Evolutionary conservation across 805 yeast genomes (phyloP), one percentile per base, ranked within the genome.

Genomic region (Sungouiozyma ichnusensis): DNA sequence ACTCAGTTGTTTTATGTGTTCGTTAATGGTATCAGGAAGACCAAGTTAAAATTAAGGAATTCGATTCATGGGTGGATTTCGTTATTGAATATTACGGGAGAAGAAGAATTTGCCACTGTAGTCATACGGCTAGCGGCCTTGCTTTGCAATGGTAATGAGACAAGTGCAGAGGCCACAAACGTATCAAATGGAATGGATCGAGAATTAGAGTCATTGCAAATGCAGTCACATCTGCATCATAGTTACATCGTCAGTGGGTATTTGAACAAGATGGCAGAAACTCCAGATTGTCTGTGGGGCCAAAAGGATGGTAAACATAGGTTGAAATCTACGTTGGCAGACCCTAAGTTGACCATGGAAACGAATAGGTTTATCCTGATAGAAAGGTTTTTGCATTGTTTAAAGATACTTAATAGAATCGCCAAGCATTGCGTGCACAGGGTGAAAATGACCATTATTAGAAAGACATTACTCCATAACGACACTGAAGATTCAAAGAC

Each of bases 51-150:
- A 11, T 24, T 24, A 24, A 24, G 29, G 11, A 24, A 24, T 11
- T 11, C 11, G 29, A 11, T 24, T 6, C 29, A 24, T 11, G 11
- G 29, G 6, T 19, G 37, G 24, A 16, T 35, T 11, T 17, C 57
- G 20, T 24, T 24, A 11, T 11, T 24, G 11, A 52, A 51, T 32
- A 51, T 54, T 35, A 56, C 58, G 2, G 62, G 61, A 3, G 60
- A 57, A 39, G 60, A 54, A 39, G 61, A 58, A 20, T 56, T 51
- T 36, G 49, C 55, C 9, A 44, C 40, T 16, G 54, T 52, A 7
- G 44, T 50, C 13, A 43, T 43, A 11, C 54, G 51, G 33, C 40
- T 54, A 9, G 53, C 58, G 14, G 37, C 52, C 29, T 32, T 54
- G 32, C 44, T 54, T 16, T 56, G 56, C 37, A 50, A 48, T 38